Base-by-base conservation (phyloP, 768 basidiomycete species). In the Russula sp. region DNA sequence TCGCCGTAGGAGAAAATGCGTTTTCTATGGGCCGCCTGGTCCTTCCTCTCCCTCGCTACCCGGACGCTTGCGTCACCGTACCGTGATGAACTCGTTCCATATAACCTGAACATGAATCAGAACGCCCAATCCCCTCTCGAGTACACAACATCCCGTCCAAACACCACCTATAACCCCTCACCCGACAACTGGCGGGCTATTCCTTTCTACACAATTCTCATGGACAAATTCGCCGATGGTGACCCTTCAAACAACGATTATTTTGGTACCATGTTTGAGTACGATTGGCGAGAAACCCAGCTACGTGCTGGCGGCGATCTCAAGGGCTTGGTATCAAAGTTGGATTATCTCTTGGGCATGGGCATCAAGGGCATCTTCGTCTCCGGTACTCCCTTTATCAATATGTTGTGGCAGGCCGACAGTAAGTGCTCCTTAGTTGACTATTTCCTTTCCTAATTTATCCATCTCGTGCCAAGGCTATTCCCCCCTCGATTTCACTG, bases 381-480 rank as follows among this genome's bases (percentile, higher is more conserved):
- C 72, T 92, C 94, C 27, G 94, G 94, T 57, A 97, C 94, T 1
- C 85, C 87, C 57, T 97, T 93, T 74, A 65, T 97, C 65, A 96
- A 96, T 80, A 94, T 94, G 94, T 75, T 92, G n/a, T 96, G 94
- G 94, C 88, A 94, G 71, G 89, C 92, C 4, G 94, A 96, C 82
- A 93, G 94, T 94, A 58, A 71, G 92, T 83, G 32, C 48, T 55
- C 18, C 32, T 40, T 34, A 20, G 39, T 22, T 39, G 50, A 20
- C 39, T 39, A 49, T 13, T 58, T 48, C 37, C 11, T 49, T 47
- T 45, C 34, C 57, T 32, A 6, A 66, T 61, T 60, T 34, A 20
- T 52, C 53, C 45, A 52, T 55, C 53, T 64, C 61, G 39, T 67
- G 66, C 59, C 51, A 61, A 91, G 93, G 93, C 75, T 97, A 96